Conservation (phyloP, 768 basidiomycete species). For the Mycena crocata region DNA sequence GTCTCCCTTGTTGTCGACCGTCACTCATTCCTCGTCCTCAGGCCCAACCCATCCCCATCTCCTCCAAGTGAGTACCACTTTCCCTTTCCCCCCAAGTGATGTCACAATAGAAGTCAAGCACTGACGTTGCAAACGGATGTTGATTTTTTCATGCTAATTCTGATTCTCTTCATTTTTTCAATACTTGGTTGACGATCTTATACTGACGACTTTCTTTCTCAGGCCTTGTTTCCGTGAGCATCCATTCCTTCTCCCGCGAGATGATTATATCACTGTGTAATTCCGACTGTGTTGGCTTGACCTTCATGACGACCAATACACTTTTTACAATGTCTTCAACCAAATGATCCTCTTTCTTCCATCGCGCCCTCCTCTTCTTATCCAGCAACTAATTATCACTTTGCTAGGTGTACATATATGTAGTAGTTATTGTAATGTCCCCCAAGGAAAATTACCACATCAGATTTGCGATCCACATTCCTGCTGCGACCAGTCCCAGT, state of each 20-base stretch:
- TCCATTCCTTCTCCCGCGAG: conserved; percentile 13
- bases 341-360: conserved; percentile 44
- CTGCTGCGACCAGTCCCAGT: not conserved
- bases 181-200: not conserved
- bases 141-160: conserved; percentile 95
- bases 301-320: conserved; percentile 39
- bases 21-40: conserved; percentile 29
- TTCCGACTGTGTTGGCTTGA: conserved; percentile 33
- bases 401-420: not conserved
- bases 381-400: conserved; percentile 14
- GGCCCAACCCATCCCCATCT: conserved; percentile 5
- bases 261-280: conserved; percentile 43
- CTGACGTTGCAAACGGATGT: conserved; percentile 79
- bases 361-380: not conserved
- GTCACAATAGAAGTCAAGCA: conserved; percentile 93
- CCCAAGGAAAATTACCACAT: not conserved
- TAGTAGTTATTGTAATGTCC: not conserved
- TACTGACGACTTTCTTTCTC: conserved; percentile 34
- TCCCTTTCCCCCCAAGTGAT: conserved; percentile 39
- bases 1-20: conserved; percentile 18
- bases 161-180: conserved; percentile 53
- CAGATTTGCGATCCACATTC: conserved; percentile 5
- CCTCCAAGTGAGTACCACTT: conserved; percentile 44
- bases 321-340: conserved; percentile 49
- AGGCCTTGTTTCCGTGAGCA: conserved; percentile 13